Conservation (phyloP, 768 basidiomycete species). For the Boletus sp. region DNA sequence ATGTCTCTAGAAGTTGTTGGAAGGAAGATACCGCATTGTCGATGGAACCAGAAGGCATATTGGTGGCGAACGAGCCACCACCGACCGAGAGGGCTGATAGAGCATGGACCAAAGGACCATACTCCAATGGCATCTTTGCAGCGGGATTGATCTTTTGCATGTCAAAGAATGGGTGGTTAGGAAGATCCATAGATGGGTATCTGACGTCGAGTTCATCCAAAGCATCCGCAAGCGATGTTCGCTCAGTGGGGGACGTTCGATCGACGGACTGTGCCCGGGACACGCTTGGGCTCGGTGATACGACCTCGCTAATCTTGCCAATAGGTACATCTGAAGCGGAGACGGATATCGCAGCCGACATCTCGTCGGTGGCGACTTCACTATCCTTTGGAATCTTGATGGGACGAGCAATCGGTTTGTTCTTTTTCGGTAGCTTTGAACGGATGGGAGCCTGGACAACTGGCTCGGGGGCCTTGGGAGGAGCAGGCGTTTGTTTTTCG, state of each 20-base stretch:
- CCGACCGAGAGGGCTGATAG: slow-evolving; percentile 83
- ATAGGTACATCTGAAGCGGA: slow-evolving; percentile 46
- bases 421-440: slow-evolving; percentile 84
- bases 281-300: slow-evolving; percentile 49
- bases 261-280: slow-evolving; percentile 64
- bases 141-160: slow-evolving; percentile 65
- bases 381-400: slow-evolving; percentile 62
- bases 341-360: slow-evolving; percentile 42
- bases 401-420: slow-evolving; percentile 58
- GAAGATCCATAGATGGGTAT: slow-evolving; percentile 61
- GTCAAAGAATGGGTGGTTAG: slow-evolving; percentile 75
- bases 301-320: slow-evolving; percentile 28
- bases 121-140: slow-evolving; percentile 79
- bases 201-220: slow-evolving; percentile 63
- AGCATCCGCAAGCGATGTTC: slow-evolving; percentile 56
- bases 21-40: slow-evolving; percentile 89
- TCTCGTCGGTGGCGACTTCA: slow-evolving; percentile 38
- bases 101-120: slow-evolving; percentile 82
- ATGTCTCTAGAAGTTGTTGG: slow-evolving; percentile 81
- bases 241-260: slow-evolving; percentile 39
- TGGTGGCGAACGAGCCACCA: slow-evolving; percentile 74
- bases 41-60: slow-evolving; percentile 83
- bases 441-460: slow-evolving; percentile 65
- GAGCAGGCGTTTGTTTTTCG: slow-evolving; percentile 19
- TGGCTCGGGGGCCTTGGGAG: slow-evolving; percentile 32